Evolutionary conservation across 139 green algal genomes (phyloP).

Genomic region (Chlamydomonas incerta): DNA sequence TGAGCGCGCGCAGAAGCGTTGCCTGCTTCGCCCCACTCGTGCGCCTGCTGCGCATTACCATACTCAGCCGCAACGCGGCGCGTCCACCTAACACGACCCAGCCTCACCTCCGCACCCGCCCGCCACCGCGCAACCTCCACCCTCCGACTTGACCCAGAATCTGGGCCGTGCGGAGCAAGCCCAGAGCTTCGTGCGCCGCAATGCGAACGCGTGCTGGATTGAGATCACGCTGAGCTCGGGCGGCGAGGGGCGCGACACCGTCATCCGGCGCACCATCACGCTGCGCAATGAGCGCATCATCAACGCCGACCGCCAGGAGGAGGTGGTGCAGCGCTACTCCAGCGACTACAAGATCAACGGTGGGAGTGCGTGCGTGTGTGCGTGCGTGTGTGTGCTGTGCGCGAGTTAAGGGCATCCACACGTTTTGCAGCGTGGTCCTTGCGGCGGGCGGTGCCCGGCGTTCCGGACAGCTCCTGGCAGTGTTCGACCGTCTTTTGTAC

Average conservation of each 20-base stretch:
- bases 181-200: constrained; percentile 82
- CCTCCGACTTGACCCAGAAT: constrained; percentile 55
- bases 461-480: too few relatives aligned
- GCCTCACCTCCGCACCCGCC: neutral
- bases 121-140: too few relatives aligned
- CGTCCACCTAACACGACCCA: neutral
- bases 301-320: neutral
- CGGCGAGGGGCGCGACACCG: constrained; percentile 29
- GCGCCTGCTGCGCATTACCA: neutral
- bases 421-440: too few relatives aligned
- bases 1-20: neutral
- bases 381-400: too few relatives aligned
- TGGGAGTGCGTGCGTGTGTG: constrained; percentile 32
- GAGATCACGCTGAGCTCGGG: constrained; percentile 81
- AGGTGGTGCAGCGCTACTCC: constrained; percentile 50
- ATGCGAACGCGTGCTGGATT: constrained; percentile 62
- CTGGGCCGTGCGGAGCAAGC: constrained; percentile 87
- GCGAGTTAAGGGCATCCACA: too few relatives aligned
- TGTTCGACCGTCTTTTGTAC: too few relatives aligned
- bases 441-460: too few relatives aligned
- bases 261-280: constrained; percentile 51
- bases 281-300: neutral
- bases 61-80: too few relatives aligned
- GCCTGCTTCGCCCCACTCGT: neutral
- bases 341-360: constrained; percentile 77